Conservation (phyloP, 2,329 filamentous ascomycete genomes). For the Trichoderma semiorbis region DNA sequence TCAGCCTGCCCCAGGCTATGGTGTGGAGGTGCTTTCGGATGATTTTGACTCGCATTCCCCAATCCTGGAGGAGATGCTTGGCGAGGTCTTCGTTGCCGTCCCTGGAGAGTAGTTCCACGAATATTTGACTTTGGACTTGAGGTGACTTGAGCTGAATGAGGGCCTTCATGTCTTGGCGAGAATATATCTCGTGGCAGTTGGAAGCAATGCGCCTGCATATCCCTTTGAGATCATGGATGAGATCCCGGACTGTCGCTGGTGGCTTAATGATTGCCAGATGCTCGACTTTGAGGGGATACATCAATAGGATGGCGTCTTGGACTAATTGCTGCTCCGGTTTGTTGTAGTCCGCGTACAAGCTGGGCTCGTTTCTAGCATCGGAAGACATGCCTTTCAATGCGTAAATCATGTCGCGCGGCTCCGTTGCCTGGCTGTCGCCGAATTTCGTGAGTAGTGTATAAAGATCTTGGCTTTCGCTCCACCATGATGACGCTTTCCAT, state of each 20-base stretch:
- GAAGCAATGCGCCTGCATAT: not conserved
- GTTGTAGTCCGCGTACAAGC: not conserved
- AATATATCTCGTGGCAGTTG: not conserved
- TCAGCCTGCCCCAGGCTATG: not conserved
- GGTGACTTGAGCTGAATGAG: not conserved
- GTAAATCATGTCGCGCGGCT: slow-evolving; percentile 6
- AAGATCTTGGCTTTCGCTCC: slow-evolving; percentile 10
- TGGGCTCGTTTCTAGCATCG: not conserved
- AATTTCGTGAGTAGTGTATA: slow-evolving; percentile 4
- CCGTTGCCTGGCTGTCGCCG: not conserved
- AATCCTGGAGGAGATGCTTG: not conserved
- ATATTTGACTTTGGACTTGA: not conserved
- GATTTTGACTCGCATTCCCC: not conserved
- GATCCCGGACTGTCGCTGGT: not conserved
- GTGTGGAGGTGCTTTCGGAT: not conserved
- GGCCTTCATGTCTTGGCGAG: not conserved
- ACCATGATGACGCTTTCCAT: not conserved
- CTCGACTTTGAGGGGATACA: not conserved
- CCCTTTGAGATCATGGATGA: not conserved
- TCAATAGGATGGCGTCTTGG: not conserved
- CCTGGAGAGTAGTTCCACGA: not conserved
- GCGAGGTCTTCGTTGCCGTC: not conserved
- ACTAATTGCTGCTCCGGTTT: not conserved
- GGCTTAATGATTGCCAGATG: not conserved
- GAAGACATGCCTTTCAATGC: slow-evolving; percentile 9